phyloP scores from a whole-genome alignment of 257 asterid genomes.

The Solanum phureja region DNA sequence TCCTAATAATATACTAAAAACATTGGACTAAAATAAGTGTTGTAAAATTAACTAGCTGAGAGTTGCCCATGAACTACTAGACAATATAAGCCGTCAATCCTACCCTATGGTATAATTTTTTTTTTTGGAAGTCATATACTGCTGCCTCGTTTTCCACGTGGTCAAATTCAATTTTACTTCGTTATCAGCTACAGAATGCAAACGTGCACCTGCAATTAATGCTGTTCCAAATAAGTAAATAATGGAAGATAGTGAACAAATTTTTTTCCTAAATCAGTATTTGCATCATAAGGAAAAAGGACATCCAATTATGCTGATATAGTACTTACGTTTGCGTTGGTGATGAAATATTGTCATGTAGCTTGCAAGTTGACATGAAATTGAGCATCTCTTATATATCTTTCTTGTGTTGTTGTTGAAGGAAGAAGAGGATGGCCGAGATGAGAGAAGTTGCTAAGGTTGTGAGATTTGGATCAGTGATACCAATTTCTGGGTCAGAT shows the following conservation, averaged over 20 bases:
- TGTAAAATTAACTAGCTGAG: neutral
- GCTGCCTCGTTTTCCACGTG: neutral
- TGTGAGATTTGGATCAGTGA: constrained; percentile 75
- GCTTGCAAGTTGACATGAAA: neutral
- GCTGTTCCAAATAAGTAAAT: neutral
- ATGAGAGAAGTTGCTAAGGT: constrained; percentile 73
- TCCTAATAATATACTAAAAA: neutral
- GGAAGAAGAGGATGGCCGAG: constrained; percentile 87
- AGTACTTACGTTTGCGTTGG: neutral
- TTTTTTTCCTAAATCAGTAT: neutral
- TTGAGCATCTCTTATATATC: neutral
- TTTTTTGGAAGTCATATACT: neutral
- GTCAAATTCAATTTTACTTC: neutral
- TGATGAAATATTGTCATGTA: neutral
- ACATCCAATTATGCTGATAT: neutral
- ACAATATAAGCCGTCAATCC: neutral
- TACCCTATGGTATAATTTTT: neutral
- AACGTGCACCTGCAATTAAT: neutral
- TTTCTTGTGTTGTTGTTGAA: constrained; percentile 9
- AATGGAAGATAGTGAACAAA: neutral
- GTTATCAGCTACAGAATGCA: neutral
- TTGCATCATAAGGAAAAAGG: neutral
- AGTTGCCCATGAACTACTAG: neutral
- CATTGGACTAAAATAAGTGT: neutral
- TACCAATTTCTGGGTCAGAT: constrained; percentile 92